Base-by-base conservation (phyloP, 768 basidiomycete genomes). In the Myochromella boudieri region DNA sequence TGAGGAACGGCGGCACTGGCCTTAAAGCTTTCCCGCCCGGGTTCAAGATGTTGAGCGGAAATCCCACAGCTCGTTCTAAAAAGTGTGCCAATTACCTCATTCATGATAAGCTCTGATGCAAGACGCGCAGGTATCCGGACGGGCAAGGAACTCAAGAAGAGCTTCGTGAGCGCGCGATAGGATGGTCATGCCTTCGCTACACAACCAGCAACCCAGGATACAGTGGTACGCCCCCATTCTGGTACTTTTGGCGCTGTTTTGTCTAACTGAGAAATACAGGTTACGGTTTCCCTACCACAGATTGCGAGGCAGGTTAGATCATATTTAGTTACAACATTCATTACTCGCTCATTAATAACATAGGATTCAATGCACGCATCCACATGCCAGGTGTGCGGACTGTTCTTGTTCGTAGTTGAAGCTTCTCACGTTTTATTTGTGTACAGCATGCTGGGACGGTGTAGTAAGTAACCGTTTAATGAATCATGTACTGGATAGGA, bases 41-140 rank as follows among this genome's bases (percentile, higher is more conserved):
- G n/a, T 63, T 75, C 49, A 66, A 60, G 46, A 73, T 74, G 71
- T 50, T 77, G 38, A 68, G 65, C 31, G 76, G 76, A 12, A 61
- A 68, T 54, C 68, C 70, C 2, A 50, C 54, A 6, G 54, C 67
- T 37, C 67, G 75, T 9, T 57, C 67, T 6, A 56, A 67, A 49
- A 68, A 67, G 70, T 70, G 29, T 46, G 39, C 4, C 31, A 22
- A 29, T 28, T 2, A 25, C 29, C 36, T 6, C 12, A 10, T 9
- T n/a, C n/a, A n/a, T 6, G 22, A 41, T 28, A 24, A 17, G 5
- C n/a, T 31, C 12, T 36, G 17, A 41, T 24, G 22, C 26, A 33
- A 25, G 14, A 24, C 37, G 11, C 21, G 25, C 20, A 68, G 68
- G 36, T 68, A 64, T 45, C 52, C 60, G 5, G 51, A 51, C 2